Evolutionary conservation across 805 yeast genomes (phyloP), one percentile per base, ranked within the genome.

Genomic region (Metschnikowia corniflorae): DNA sequence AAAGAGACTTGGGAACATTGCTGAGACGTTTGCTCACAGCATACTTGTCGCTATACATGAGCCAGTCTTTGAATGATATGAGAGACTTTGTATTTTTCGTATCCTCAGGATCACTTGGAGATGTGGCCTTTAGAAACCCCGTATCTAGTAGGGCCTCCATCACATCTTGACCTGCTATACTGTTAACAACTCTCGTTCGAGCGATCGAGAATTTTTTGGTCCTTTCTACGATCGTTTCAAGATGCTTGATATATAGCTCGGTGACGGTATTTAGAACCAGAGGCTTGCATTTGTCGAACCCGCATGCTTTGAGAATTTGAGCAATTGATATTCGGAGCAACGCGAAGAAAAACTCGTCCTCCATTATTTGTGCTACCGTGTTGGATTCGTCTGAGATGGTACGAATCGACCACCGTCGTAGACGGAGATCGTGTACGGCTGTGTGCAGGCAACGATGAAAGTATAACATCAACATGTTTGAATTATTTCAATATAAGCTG

Each of bases 211-310:
- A 65, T 35, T 65, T 64, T 21, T 58, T 51, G 0, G 86, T 65
- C 33, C 77, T 77, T 9, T 60, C 47, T 2, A 79, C 58, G 15
- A 91, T 53, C 13, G 79, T 60, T 32, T 65, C 64, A 29, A 91
- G 58, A 54, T 80, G 82, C 39, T 82, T 72, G 13, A 84, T 63
- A 54, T 82, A 78, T 2, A 91, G 53, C 51, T 88, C 96, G 0
- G 95, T 80, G n/a, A 88, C 48, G 2, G 80, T 71, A 52, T 87
- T 89, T 7, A 91, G 66, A 1, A 83, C 75, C 6, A 77, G 68
- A 6, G 91, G 85, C 34, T 79, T 70, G 45, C 89, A 79, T 49
- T 79, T 73, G 43, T 86, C 96, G 51, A 88, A 86, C 0, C 98
- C 98, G 20, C 80, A 75, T 0, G 93, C 78, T 43, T 86, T 78